Conservation (phyloP, 1,284 basidiomycete genomes). For the Schizopora paradoxa region DNA sequence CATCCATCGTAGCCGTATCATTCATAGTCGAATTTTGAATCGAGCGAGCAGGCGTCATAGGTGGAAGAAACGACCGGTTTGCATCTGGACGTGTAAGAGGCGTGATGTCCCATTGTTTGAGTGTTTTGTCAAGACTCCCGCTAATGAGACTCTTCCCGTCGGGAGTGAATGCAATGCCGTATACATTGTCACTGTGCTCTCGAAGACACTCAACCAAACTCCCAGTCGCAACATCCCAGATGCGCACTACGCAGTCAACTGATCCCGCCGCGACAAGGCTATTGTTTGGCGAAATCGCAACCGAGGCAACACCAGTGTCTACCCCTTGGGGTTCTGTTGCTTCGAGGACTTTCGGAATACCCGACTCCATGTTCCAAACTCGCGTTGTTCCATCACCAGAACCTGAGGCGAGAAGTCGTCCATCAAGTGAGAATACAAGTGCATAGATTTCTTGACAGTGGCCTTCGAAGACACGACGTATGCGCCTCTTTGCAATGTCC, state of each 20-base stretch:
- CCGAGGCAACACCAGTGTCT: conserved; percentile 76
- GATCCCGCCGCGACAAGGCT: conserved; percentile 79
- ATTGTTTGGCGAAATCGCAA: conserved; percentile 79
- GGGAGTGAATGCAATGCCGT: conserved; percentile 78
- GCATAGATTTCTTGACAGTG: conserved; percentile 92
- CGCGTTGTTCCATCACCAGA: conserved; percentile 88
- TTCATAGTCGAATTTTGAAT: background rate
- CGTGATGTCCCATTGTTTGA: conserved; percentile 83
- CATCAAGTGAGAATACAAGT: conserved; percentile 81
- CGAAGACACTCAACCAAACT: conserved; percentile 68
- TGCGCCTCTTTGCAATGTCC: conserved; percentile 75
- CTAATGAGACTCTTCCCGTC: conserved; percentile 78
- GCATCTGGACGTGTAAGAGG: conserved; percentile 30
- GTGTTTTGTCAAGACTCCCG: conserved; percentile 81
- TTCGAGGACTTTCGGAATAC: conserved; percentile 52
- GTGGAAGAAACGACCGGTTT: conserved; percentile 11
- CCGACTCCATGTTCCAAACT: conserved; percentile 79
- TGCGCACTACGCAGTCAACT: conserved; percentile 78
- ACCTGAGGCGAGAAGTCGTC: conserved; percentile 80
- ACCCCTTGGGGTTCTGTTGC: conserved; percentile 51
- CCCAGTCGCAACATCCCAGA: conserved; percentile 80
- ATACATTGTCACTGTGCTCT: conserved; percentile 79
- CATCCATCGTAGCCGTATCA: conserved; percentile 30
- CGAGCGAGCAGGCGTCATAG: background rate
- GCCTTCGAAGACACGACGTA: conserved; percentile 72